Base-by-base conservation (phyloP, 2,329 filamentous ascomycete genomes). In the Trichoderma gracile region DNA sequence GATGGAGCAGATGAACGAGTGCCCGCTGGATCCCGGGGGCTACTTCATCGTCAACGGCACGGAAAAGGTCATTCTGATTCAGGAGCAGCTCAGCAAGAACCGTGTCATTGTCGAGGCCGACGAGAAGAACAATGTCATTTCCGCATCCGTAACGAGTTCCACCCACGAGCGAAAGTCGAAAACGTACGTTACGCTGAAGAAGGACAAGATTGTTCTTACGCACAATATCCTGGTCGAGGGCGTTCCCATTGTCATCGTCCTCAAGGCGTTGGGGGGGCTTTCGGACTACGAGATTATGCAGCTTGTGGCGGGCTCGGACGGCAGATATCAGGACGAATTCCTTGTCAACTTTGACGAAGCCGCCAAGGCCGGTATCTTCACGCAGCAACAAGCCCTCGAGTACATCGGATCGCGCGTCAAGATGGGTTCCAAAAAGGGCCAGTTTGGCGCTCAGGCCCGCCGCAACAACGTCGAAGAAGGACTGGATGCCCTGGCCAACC, bases 1-100 rank as follows among this genome's bases (percentile, higher is more conserved):
- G 73, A 96, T 98, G 93, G 92, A 92, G 66, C 80, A 89, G 55
- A 89, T 98, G 82, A 95, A 96, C 73, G 95, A 99, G 79, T 99
- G 95, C 73, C 92, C 95, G 15, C 82, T 99, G 46, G 95, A 99
- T 73, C 95, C 96, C 0, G 95, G 95, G 68, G 95, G 95, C 59
- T 99, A 99, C 77, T 99, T 99, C 73, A 95, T 99, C 72, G 93
- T 98, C 69, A 92, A 94, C 71, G 95, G 95, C 53, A 97, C 96
- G 21, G 95, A 99, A 77, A 99, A 99, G 81, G 95, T 99, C 70
- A 99, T 99, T 73, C 81, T 99, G 49, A 96, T 99, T 15, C 95
- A 99, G 77, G 96, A 99, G 75, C 95, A 99, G 79, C 81, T 99
- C 74, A 99, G 95, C 84, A 99, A 99, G 84, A 99, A 99, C 78